phyloP scores from a whole-genome alignment of 2,329 filamentous ascomycete genomes.

The Ophiostoma ulmi region DNA sequence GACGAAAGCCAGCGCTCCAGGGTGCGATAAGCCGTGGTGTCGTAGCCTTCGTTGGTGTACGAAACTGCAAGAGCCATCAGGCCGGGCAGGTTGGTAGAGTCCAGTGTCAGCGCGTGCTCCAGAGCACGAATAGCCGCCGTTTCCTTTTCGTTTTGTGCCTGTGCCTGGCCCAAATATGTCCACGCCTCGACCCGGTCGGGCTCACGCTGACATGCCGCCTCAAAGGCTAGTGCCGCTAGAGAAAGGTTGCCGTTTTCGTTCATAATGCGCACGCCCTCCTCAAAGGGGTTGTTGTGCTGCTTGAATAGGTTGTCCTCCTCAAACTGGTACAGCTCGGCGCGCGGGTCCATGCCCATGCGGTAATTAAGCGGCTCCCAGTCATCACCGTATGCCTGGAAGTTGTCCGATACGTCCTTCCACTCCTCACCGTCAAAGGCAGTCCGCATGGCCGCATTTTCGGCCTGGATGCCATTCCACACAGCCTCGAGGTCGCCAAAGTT shows the following conservation, averaged over 20 bases:
- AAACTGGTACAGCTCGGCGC: constrained; percentile 86
- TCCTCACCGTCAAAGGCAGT: constrained; percentile 68
- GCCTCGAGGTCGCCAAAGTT: constrained; percentile 85
- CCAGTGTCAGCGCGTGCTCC: constrained; percentile 82
- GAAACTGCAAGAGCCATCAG: constrained; percentile 94
- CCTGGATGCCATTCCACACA: constrained; percentile 78
- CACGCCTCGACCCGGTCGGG: constrained; percentile 85
- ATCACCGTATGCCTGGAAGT: constrained; percentile 38
- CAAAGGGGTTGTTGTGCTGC: constrained; percentile 75
- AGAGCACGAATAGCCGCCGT: constrained; percentile 89
- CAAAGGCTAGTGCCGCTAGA: constrained; percentile 87
- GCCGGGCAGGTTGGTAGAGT: constrained; percentile 79
- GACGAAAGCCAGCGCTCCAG: constrained; percentile 94
- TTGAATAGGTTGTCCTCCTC: constrained; percentile 91
- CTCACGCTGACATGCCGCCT: constrained; percentile 89
- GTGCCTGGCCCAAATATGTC: constrained; percentile 84
- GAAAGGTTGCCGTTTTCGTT: constrained; percentile 90
- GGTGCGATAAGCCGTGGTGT: constrained; percentile 92
- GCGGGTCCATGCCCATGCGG: constrained; percentile 63
- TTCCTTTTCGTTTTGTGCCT: constrained; percentile 98
- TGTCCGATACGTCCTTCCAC: constrained; percentile 36
- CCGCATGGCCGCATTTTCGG: constrained; percentile 65
- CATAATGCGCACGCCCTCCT: constrained; percentile 90
- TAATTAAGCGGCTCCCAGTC: constrained; percentile 64
- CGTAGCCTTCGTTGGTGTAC: constrained; percentile 98